phyloP scores from a whole-genome alignment of 129 eudicot species.

The sunflower (Helianthus annuus) region HanXRQr2.0-SUNRISE NC_035446.2:169977347-169977846 shows the following conservation, averaged over 20 bases:
- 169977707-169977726: neutral
- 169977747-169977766: neutral
- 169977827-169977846: neutral
- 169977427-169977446: conserved; percentile 31
- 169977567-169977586: neutral
- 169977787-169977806: neutral
- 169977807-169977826: conserved; percentile 2
- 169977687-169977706: conserved; percentile 63
- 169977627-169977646: conserved; percentile 31
- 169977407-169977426: conserved; percentile 34
- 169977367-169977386: conserved; percentile 60
- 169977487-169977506: conserved; percentile 85
- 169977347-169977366: conserved; percentile 9
- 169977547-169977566: neutral
- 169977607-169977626: neutral
- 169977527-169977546: neutral
- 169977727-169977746: neutral
- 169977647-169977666: conserved; percentile 22
- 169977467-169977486: conserved; percentile 84
- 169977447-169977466: conserved; percentile 80
- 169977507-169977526: conserved; percentile 97
- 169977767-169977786: neutral
- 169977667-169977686: conserved; percentile 55
- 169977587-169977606: conserved; percentile 21
- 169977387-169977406: conserved; percentile 81